Conservation (phyloP, 2,329 filamentous ascomycete species). For the Aplosporella prunicola region DNA sequence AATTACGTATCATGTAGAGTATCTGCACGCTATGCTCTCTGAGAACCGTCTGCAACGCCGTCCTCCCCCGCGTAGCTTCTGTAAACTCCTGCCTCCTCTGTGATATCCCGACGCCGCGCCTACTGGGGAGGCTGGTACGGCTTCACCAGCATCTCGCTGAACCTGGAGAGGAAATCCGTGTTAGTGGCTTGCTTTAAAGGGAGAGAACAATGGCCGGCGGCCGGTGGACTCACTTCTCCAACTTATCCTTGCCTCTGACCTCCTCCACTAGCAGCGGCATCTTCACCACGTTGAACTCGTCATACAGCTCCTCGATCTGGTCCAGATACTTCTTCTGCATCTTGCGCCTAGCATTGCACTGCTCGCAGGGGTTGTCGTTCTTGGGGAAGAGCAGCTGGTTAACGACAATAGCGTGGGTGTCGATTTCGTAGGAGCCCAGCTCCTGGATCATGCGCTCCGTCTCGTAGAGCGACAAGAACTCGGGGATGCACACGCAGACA, state of each 20-base stretch:
- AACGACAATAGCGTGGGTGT: slow-evolving; percentile 94
- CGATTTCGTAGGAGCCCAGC: slow-evolving; percentile 82
- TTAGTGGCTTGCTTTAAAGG: neutral
- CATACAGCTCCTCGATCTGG: slow-evolving; percentile 96
- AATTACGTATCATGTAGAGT: too few relatives aligned
- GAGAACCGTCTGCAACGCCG: too few relatives aligned
- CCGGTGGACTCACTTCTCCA: slow-evolving; percentile 53
- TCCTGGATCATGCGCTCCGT: slow-evolving; percentile 99
- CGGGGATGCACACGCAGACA: slow-evolving; percentile 95
- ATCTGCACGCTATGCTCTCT: too few relatives aligned
- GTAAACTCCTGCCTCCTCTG: too few relatives aligned
- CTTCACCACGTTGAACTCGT: slow-evolving; percentile 98
- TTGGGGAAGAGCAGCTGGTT: slow-evolving; percentile 95
- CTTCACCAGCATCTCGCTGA: slow-evolving; percentile 73
- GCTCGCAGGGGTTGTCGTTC: slow-evolving; percentile 75
- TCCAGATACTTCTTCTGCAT: slow-evolving; percentile 99
- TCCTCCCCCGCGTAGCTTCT: too few relatives aligned
- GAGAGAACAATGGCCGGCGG: slow-evolving; percentile 10
- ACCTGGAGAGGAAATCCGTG: slow-evolving; percentile 32
- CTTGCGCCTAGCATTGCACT: slow-evolving; percentile 87
- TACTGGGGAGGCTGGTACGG: slow-evolving; percentile 60
- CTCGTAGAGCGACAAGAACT: slow-evolving; percentile 94
- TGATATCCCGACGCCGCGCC: neutral
- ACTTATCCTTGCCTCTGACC: slow-evolving; percentile 85
- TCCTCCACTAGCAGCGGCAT: slow-evolving; percentile 96